A percentile compares a stretch with the other conserved stretches of the same genome.
phyloP scores from a whole-genome alignment of 1,284 basidiomycete species.

The Ustilago cynodontis region DNA sequence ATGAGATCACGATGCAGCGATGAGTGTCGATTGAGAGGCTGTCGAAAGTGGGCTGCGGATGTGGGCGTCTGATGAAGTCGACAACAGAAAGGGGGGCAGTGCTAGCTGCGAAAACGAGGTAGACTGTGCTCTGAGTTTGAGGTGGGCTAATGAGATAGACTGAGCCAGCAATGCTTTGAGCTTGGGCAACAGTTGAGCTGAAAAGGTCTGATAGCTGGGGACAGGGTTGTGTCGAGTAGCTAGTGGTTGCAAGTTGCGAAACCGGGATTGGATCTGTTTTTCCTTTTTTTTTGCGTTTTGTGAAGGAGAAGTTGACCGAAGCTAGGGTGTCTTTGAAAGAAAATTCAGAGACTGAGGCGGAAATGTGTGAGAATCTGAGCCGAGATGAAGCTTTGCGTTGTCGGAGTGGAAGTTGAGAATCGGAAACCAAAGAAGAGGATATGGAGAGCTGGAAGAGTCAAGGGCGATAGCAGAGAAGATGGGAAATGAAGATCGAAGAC shows the following conservation, averaged over 20 bases:
- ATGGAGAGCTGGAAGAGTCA: background rate
- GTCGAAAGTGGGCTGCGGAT: background rate
- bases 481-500: constrained; percentile 2
- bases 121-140: background rate
- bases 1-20: constrained; percentile 11
- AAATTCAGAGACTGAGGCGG: background rate
- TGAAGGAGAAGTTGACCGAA: background rate
- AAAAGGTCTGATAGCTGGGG: background rate
- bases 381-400: background rate
- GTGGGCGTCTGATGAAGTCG: background rate
- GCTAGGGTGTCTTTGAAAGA: background rate
- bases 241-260: background rate
- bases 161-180: background rate
- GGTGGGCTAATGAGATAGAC: background rate
- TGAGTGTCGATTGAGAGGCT: constrained; percentile 1
- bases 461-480: background rate
- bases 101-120: constrained; percentile 2
- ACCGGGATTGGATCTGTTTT: background rate
- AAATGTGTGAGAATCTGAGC: background rate
- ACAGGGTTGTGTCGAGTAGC: constrained; percentile 1
- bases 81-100: constrained; percentile 5
- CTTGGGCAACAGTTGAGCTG: background rate
- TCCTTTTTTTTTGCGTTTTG: background rate
- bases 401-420: constrained; percentile 1
- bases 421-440: constrained; percentile 4